These are phyloP conservation scores for Vaccinium corymbosum DNA, from an alignment of 148 eudicot species.

Conservation along the genomic window DNA sequence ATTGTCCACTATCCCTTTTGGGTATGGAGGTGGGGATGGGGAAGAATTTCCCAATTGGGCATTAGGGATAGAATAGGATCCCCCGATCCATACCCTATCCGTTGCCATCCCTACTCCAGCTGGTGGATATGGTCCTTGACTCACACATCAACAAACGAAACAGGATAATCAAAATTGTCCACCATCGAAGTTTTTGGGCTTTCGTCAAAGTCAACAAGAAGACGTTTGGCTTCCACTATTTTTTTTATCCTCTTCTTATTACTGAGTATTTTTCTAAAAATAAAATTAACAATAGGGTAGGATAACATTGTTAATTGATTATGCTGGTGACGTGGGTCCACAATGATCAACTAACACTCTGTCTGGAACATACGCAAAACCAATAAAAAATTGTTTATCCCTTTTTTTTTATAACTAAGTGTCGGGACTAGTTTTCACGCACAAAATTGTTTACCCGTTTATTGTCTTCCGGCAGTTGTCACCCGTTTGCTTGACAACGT, in stretches of 20 bases:
- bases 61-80: no score
- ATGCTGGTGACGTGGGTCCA: not conserved
- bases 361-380: not conserved
- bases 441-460: no score
- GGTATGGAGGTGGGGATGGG: no score
- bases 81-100: no score
- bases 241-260: not conserved
- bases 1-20: no score
- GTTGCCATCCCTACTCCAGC: no score
- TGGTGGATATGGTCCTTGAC: not conserved
- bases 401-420: no score
- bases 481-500: no score
- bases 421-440: no score
- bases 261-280: not conserved
- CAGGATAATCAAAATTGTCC: not conserved
- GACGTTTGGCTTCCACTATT: not conserved
- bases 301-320: not conserved
- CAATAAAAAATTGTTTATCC: not conserved
- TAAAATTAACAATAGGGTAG: not conserved
- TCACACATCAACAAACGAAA: not conserved
- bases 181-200: not conserved
- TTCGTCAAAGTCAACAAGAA: not conserved
- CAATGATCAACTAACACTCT: not conserved
- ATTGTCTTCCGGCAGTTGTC: no score
- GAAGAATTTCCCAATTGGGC: no score